Evolutionary conservation across 352 stramenopile species (phyloP), one percentile per base, ranked within the genome.

Genomic region (Phytophthora aleatoria): DNA sequence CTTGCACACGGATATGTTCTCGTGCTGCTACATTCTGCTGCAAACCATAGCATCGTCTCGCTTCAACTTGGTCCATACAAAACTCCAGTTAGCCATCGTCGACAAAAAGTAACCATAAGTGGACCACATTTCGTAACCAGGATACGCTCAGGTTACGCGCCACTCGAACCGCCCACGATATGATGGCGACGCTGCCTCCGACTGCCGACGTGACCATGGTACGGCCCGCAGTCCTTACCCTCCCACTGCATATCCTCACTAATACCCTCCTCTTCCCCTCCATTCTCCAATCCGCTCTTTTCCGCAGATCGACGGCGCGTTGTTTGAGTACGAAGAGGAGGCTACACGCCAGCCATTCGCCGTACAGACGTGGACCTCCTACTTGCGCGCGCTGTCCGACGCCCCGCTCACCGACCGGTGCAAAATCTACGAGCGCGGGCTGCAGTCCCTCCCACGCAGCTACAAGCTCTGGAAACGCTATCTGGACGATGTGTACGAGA

Each of bases 401-500:
- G 60, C 65, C 33, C 66, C 72, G 1, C 33, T 65, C 9, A 20
- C 67, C 12, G 54, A 50, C 24, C 78, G 87, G 3, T 80, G 77
- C 31, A 39, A 70, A 11, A 62, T 98, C 27, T 98, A 96, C 59
- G 92, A 98, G 58, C 80, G 95, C 24, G 91, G 89, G 3, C 50
- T 99, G 2, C 72, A 82, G 13, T 67, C 70, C 39, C 77, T 98
- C 1, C 95, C 95, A 16, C 79, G 89, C 51, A 97, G 88, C 73
- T 99, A 98, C 80, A 99, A 99, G 74, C 86, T 99, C 16, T 98
- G 96, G 95, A 95, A 97, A 53, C 54, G 74, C 58, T 97, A 93
- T 59, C 74, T 94, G 68, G 81, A 91, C 64, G 79, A 96, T 38
- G 69, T 77, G 47, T 80, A 86, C 64, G 85, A 85, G 51, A 59